Evolutionary conservation across 1,139 yeast species (phyloP), one percentile per base, ranked within the genome.

Genomic region (Saccharomyces hybrid): DNA sequence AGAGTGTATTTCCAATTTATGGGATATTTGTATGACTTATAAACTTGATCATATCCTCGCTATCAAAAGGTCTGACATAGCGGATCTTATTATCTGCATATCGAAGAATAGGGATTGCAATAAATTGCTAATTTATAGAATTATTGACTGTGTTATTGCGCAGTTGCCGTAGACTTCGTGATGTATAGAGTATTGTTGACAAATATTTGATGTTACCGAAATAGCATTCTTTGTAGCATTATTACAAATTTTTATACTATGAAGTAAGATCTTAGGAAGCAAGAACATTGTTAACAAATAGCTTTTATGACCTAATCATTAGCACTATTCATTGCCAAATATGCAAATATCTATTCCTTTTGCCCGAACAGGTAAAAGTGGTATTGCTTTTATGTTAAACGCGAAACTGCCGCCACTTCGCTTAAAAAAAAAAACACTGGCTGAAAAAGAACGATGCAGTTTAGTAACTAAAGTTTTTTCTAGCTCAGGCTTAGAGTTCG

Each of bases 121-220:
- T 46, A 59, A 59, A 49, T 16, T 61, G 5, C 47, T 64, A 9
- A 3, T 57, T 6, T 58, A 58, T 49, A 57, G 53, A 34, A 29
- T 61, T 3, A 13, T 61, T 7, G 65, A 63, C 48, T 57, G 61
- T 41, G n/a, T 56, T 4, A 25, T 61, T 23, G 65, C 66, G 13
- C 56, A 59, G 51, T 29, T 48, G 28, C 34, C 32, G 7, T 31
- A 48, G 8, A 38, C 13, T 16, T 16, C 16, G 25, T 38, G 11
- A 16, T 38, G 11, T 38, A 5, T 38, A 38, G 13, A 38, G 13
- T 11, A 11, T 11, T 29, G 4, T 11, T 11, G 32, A 11, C n/a
- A 11, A 11, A 29, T 11, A 5, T 9, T 11, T 29, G n/a, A 5
- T 29, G n/a, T 29, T 29, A 11, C 13, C 32, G 13, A 9, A 29